These are phyloP conservation scores for Alternaria novae-zelandiae DNA, from an alignment of 2,329 filamentous ascomycete species.

Conservation along the genomic window DNA sequence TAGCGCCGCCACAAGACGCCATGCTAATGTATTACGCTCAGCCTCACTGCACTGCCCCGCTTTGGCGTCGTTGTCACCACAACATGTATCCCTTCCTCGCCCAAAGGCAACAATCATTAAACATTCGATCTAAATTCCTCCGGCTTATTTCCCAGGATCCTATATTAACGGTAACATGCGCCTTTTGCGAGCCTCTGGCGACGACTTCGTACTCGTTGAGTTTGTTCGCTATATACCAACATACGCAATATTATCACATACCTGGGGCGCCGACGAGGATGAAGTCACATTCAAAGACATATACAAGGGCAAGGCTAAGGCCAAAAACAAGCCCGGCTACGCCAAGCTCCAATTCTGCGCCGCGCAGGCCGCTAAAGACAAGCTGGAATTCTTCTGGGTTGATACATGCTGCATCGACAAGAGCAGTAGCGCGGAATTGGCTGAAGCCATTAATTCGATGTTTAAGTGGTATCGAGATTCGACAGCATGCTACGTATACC, in stretches of 20 bases:
- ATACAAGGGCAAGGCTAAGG: not conserved
- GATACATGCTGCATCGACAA: conserved; percentile 14
- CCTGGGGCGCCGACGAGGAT: conserved; percentile 2
- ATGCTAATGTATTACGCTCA: not conserved
- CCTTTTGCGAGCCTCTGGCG: not conserved
- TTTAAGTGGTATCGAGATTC: not conserved
- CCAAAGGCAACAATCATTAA: not conserved
- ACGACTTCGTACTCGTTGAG: not conserved
- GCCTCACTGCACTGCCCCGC: not conserved
- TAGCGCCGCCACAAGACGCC: not conserved
- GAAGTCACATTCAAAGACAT: not conserved
- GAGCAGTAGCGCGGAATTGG: not conserved
- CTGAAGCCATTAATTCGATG: conserved; percentile 5
- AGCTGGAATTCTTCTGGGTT: conserved; percentile 5
- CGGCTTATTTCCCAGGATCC: not conserved
- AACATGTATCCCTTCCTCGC: not conserved
- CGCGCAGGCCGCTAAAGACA: not conserved
- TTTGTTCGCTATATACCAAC: not conserved
- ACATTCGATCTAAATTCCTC: not conserved
- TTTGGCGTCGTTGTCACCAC: not conserved
- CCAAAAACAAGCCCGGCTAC: not conserved
- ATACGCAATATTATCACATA: conserved; percentile 12
- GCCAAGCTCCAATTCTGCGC: not conserved
- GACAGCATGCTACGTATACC: conserved; percentile 1
- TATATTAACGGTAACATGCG: not conserved